Base-by-base conservation (phyloP, 495 filamentous ascomycete genomes). In the Aspergillus sparsus region DNA sequence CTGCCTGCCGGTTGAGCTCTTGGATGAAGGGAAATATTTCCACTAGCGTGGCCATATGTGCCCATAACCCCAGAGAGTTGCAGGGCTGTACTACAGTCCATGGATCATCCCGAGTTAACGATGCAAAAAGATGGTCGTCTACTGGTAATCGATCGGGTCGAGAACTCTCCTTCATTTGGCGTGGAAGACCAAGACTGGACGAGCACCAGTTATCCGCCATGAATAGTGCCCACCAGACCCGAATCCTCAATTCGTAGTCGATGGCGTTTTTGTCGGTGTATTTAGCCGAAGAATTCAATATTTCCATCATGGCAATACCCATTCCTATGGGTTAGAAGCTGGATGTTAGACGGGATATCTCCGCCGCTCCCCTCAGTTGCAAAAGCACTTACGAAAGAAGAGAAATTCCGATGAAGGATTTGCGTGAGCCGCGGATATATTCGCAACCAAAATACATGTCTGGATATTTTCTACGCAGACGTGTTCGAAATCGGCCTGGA, bases 391-490 rank as follows among this genome's bases (percentile, higher is more conserved):
- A 46, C 44, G 44, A 35, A 53, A 36, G 36, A 54, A 54, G 16
- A 54, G 35, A 27, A 41, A n/a, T 31, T 27, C 35, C 52, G 34
- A 54, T 4, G 36, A 41, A 1, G 35, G 34, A 21, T 41, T 54
- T 9, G 35, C 52, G 44, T 41, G 16, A 12, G 34, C 52, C 7
- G 35, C 35, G 13, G n/a, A 39, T 2, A 54, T 5, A 21, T 37
- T 54, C 6, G 52, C 52, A 3, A 54, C 35, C 2, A 54, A 13
- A 27, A 54, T 54, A 21, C 52, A 54, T 7, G 52, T 41, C 35
- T 54, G 52, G 18, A 54, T 54, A 31, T 54, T 54, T 16, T 42
- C 52, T 7, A 54, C 5, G n/a, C 52, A 54, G 5, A 54, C 37
- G 3, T 42, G 7, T 2, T 54, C 52, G 1, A 54, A 16, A 41